Base-by-base conservation (phyloP, 805 yeast genomes). In the Yamadazyma ubonensis region DNA sequence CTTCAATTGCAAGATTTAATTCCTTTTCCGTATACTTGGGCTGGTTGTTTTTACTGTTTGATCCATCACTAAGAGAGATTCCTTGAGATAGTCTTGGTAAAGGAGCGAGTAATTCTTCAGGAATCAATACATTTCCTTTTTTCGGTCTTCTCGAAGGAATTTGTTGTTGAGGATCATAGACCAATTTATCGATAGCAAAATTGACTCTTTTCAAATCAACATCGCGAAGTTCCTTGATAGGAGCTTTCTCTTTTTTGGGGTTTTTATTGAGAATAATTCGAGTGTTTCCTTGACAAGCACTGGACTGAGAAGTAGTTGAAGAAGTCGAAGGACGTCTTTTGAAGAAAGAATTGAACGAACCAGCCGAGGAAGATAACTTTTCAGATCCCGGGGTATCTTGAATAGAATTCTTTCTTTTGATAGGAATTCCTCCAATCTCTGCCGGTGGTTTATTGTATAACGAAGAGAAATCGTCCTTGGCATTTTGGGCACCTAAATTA, bases 111-210 rank as follows among this genome's bases (percentile, higher is more conserved):
- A 83, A 51, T 53, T 86, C 91, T 31, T 83, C 86, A 0, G 90
- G 87, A 6, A 68, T 58, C 26, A 61, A 41, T 6, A 77, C 80
- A 47, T 76, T 72, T 3, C 83, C 83, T 38, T 63, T 71, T 35
- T 61, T 64, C 0, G 83, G 83, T 26, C 72, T 59, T 39, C 82
- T 57, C 1, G 81, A 74, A 0, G 83, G 83, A 36, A 77, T 76
- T 52, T 77, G 83, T 51, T 77, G 83, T 49, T 77, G 82, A 2
- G 97, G 97, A 59, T 90, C 96, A 45, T 70, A 71, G 0, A 71
- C 72, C 45, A 88, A 75, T 38, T 82, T 78, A 36, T 85, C 85
- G 4, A 87, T 71, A 0, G 93, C 88, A 60, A 90, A 90, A 0
- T 79, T 74, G 4, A 88, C 96, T 45, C 90, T 68, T 47, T 76